Conservation (phyloP, 2,329 filamentous ascomycete species). For the Aspergillus sp. region DNA sequence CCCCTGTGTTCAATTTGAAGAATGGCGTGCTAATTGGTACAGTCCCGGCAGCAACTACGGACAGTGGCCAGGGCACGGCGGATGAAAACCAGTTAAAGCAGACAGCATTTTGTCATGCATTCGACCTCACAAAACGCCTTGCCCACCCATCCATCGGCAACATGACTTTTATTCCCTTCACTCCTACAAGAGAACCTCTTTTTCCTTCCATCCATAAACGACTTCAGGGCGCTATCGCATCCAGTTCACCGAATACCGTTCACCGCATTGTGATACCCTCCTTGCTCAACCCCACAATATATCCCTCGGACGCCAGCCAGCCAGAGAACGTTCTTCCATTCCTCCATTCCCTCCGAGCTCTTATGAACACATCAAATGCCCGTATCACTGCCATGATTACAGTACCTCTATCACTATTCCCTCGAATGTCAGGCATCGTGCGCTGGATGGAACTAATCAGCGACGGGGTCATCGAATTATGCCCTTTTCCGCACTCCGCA, state of each 20-base stretch:
- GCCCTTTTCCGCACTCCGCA: slow-evolving; percentile 58
- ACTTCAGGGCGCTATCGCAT: slow-evolving; percentile 49
- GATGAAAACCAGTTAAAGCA: slow-evolving; percentile 14
- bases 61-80: slow-evolving; percentile 38
- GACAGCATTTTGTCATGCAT: slow-evolving; percentile 59
- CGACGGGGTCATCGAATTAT: slow-evolving; percentile 80
- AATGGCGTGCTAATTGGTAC: slow-evolving; percentile 10
- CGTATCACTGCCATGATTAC: slow-evolving; percentile 66
- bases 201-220: slow-evolving; percentile 58
- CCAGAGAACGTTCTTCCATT: slow-evolving; percentile 71
- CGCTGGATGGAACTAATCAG: slow-evolving; percentile 78
- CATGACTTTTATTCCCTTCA: slow-evolving; percentile 46
- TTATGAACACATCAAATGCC: slow-evolving; percentile 60
- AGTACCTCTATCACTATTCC: slow-evolving; percentile 70
- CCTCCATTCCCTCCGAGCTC: slow-evolving; percentile 64
- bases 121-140: slow-evolving; percentile 62
- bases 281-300: slow-evolving; percentile 77
- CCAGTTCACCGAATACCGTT: slow-evolving; percentile 52
- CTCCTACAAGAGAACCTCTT: slow-evolving; percentile 40
- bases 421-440: slow-evolving; percentile 64
- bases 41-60: slow-evolving; percentile 20
- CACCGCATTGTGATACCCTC: slow-evolving; percentile 81
- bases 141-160: slow-evolving; percentile 46
- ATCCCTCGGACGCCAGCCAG: slow-evolving; percentile 59
- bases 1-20: too few relatives aligned